Conservation (phyloP, 1,284 basidiomycete genomes). For the Athelia psychrophila region DNA sequence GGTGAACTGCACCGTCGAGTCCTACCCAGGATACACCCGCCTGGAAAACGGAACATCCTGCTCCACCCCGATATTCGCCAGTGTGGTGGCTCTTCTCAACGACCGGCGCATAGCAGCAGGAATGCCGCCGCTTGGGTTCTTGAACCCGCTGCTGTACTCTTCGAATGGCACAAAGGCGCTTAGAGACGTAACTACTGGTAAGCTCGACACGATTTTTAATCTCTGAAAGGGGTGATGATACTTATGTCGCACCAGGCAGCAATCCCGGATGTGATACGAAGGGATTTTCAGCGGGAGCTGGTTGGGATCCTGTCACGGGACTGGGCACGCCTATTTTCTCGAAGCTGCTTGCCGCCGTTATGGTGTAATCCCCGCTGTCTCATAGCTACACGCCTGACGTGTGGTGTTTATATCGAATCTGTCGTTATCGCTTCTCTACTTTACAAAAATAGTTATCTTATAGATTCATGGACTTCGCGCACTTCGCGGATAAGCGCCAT, state of each 20-base stretch:
- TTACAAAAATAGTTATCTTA: too few species aligned
- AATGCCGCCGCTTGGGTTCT: conserved; percentile 43
- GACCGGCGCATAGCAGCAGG: conserved; percentile 43
- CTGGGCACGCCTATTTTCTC: conserved; percentile 61
- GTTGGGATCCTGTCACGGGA: conserved; percentile 67
- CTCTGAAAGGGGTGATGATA: conserved; percentile 45
- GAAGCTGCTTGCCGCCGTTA: too few species aligned
- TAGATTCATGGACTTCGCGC: too few species aligned
- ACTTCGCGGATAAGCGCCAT: too few species aligned
- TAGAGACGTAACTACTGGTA: conserved; percentile 37
- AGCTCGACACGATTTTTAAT: conserved; percentile 74
- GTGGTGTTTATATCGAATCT: too few species aligned
- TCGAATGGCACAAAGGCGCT: conserved; percentile 26
- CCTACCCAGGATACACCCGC: conserved; percentile 47
- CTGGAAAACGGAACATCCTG: conserved; percentile 58
- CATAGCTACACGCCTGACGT: too few species aligned
- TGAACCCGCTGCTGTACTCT: conserved; percentile 53
- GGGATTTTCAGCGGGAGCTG: conserved; percentile 44
- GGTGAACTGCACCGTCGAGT: conserved; percentile 36
- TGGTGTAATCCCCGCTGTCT: too few species aligned
- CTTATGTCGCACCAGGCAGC: conserved; percentile 55
- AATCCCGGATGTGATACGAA: conserved; percentile 24
- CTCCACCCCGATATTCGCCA: conserved; percentile 47
- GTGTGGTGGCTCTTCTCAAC: conserved; percentile 53
- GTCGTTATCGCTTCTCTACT: too few species aligned